These are phyloP conservation scores for Fraxinus sp. DNA, from an alignment of 305 asterid genomes.

Conservation along the genomic window DNA sequence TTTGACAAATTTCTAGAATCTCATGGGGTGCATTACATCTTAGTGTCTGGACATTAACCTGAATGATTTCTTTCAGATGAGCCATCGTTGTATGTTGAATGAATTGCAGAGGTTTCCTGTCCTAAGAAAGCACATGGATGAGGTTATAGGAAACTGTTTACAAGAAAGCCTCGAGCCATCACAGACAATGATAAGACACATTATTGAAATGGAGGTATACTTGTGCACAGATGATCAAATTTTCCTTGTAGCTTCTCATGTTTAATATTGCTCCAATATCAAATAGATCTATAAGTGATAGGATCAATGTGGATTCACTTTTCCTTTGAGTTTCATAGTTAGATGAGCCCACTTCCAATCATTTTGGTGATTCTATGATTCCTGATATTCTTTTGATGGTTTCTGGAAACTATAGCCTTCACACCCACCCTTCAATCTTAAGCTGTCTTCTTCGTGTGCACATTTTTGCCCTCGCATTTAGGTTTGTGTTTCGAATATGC, in stretches of 20 bases:
- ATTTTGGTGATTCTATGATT: not conserved
- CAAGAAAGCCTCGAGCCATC: conserved; percentile 92
- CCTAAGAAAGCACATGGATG: conserved; percentile 68
- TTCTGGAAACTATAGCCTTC: not conserved
- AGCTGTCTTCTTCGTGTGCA: not conserved
- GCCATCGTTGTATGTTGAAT: conserved; percentile 70
- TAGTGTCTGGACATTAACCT: conserved; percentile 28
- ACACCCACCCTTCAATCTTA: not conserved
- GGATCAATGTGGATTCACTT: not conserved
- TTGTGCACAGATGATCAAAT: not conserved
- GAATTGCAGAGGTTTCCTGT: conserved; percentile 78
- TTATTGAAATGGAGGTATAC: conserved; percentile 94
- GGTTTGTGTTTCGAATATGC: not conserved
- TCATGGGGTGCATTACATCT: conserved; percentile 15
- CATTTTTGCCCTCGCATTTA: not conserved
- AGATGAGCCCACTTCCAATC: not conserved
- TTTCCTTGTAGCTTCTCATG: not conserved
- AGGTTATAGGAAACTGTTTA: conserved; percentile 63
- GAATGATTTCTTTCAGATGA: conserved; percentile 53
- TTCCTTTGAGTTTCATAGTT: not conserved
- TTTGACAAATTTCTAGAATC: conserved; percentile 7
- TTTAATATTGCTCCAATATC: not conserved
- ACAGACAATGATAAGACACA: conserved; percentile 88
- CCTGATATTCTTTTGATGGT: not conserved
- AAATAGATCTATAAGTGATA: not conserved